Evolutionary conservation across 129 eudicot species (phyloP), one percentile per base, ranked within the genome.

Genomic region (Pittosporum tobira): DNA sequence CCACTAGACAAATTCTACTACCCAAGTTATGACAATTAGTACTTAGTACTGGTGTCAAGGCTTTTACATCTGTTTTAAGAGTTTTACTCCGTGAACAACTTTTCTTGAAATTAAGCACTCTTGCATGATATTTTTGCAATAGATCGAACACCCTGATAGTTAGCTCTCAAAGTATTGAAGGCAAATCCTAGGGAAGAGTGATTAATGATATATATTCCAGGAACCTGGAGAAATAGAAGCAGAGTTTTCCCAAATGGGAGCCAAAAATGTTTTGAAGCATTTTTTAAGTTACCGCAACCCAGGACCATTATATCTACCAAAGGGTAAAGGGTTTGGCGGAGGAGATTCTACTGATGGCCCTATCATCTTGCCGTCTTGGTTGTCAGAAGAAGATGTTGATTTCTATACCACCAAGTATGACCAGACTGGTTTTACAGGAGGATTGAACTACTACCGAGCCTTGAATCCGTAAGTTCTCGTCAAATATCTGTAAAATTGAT

Each of bases 361-460:
- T 0, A 69, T 51, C 24, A 42, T 24, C 18, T 66, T 84, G 45
- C 94, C 94, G 7, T 56, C 75, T 22, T 88, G 96, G 96, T 46
- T 88, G 26, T 57, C 88, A 0, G 73, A 84, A 54, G 72, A 76
- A 56, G 96, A 81, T 19, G 29, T 79, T 20, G 67, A 71, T 19
- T 88, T 84, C 62, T 84, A 68, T 52, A 62, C 63, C 23, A 48
- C 29, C 46, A 65, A 77, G 46, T 75, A 57, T 44, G 67, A 73
- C 21, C 65, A 81, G 14, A 66, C 78, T 12, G 85, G 90, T 57
- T 76, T 84, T 36, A 74, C 90, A 1, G 96, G 94, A 7, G 90
- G 79, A 59, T 20, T 88, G 23, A 84, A 88, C 77, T 84, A 88
- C 31, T 88, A 84, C 37, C 84, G 87, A 19, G 75, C 64, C 50